Evolutionary conservation across 1,284 basidiomycete species (phyloP).

Genomic region (Cryptococcus amylolentus): DNA sequence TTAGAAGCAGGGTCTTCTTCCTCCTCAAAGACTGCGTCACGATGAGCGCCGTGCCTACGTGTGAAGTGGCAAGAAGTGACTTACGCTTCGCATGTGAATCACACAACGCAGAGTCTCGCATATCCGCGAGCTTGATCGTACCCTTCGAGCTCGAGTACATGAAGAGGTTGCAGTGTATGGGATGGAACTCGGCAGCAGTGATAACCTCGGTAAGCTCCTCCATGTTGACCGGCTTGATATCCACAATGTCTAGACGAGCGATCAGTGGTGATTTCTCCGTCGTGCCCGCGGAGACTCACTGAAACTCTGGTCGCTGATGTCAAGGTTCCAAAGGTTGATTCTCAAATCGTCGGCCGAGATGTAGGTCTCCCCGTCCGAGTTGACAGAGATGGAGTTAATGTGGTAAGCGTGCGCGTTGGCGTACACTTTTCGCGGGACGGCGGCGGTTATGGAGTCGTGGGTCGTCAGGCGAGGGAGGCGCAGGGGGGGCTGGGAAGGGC

Average conservation of each 20-base stretch:
- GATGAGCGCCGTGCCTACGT: constrained; percentile 10
- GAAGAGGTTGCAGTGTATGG: constrained; percentile 94
- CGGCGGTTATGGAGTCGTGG: constrained; percentile 97
- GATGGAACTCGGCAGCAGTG: constrained; percentile 98
- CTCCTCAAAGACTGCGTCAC: constrained; percentile 80
- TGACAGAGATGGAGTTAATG: constrained; percentile 99
- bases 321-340: constrained; percentile 97
- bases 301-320: constrained; percentile 98
- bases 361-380: constrained; percentile 99
- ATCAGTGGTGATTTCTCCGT: not conserved
- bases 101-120: constrained; percentile 96
- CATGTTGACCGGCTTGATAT: constrained; percentile 99
- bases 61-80: constrained; percentile 35
- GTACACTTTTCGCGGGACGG: constrained; percentile 97
- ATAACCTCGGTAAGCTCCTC: constrained; percentile 99
- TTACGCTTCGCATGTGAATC: constrained; percentile 93
- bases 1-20: constrained; percentile 96
- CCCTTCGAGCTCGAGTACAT: constrained; percentile 99
- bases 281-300: constrained; percentile 60
- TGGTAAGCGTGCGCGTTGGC: constrained; percentile 99
- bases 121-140: constrained; percentile 99
- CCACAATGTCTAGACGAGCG: constrained; percentile 83
- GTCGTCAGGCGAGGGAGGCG: constrained; percentile 83
- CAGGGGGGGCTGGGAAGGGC: constrained; percentile 60
- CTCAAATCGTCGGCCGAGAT: constrained; percentile 97